Evolutionary conservation across 345 rosid genomes (phyloP), one percentile per base, ranked within the genome.

Genomic region (Brassica rapa): DNA sequence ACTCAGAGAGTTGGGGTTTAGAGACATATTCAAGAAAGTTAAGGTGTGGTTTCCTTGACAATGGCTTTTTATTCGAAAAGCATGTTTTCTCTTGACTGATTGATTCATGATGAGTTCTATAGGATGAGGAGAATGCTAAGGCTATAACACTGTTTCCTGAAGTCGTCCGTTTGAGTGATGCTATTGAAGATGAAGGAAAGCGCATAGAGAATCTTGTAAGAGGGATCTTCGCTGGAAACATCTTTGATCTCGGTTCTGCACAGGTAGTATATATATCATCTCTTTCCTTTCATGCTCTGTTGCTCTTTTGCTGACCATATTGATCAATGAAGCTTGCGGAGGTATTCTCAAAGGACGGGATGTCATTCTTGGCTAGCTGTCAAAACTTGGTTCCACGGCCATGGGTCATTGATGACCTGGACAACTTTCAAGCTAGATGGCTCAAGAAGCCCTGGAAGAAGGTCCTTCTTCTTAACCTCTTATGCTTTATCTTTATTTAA

Each of bases 41-140:
- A 96, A 96, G 94, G 99, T 90, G 9, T 68, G 82, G 0, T 33
- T 59, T 69, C 57, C 43, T 49, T 6, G 77, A 10, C 49, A 24
- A 9, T 3, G 66, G 30, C 0, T n/a, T 29, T 33, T 29, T 33
- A 3, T 19, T 59, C 6, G 0, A 0, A 46, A 19, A 32, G 55
- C 41, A 0, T 32, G 0, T 1, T 64, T n/a, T 80, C 64, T 70
- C 14, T 64, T 53, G 61, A 21, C 68, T 70, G 56, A 76, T 77
- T 77, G 56, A 76, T 77, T 77, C 61, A 57, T 30, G 63, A 33
- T 71, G 72, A 8, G 3, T 6, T 62, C 23, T 0, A 35, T 71
- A 96, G 99, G 96, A 91, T 73, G 99, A 96, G 75, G 99, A 96
- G 89, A 96, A 96, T 88, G 91, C 91, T 16, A 93, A 93, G 86